Evolutionary conservation across 495 filamentous ascomycete genomes (phyloP), one percentile per base, ranked within the genome.

Genomic region (Lasiosphaeris hirsuta): DNA sequence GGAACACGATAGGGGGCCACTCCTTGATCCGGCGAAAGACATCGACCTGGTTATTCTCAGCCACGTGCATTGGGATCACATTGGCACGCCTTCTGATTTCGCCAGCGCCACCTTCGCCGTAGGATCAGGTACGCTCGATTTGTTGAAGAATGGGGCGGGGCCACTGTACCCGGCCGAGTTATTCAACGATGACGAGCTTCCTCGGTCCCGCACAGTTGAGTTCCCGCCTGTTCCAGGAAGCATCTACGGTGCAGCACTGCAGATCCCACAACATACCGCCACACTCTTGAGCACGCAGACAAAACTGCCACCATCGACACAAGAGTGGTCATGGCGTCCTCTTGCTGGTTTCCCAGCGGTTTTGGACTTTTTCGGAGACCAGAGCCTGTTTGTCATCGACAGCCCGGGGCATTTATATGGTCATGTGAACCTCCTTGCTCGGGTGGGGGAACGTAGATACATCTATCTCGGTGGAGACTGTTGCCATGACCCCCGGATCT

Each of bases 51-150:
- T 81, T 1, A 68, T 81, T 38, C 58, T 81, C 0, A 74, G 69
- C 60, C 79, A 83, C 47, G 73, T 81, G 0, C 80, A 82, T 60
- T 81, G 73, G 68, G 79, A 83, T 53, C 80, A 83, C 54, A 61
- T 75, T 19, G 80, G 80, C 39, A 74, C 72, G 13, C 73, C 75
- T 0, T 63, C 63, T 1, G 77, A 79, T 57, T 83, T 81, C 51
- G 40, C 62, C 5, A 56, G 63, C 14, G 62, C 77, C 0, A 70
- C 66, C 9, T 81, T 81, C 61, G 44, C 75, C 7, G 77, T 81
- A 35, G 78, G 78, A 1, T 64, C 71, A 13, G 78, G 79, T 7
- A 72, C 76, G 1, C 55, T 77, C 54, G 41, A 76, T 42, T 53
- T 81, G 4, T 59, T 80, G 19, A 51, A 39, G 13, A 42, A 68